Evolutionary conservation across 1,284 basidiomycete species (phyloP), one percentile per base, ranked within the genome.

Genomic region (Tylopilus orsonianus): DNA sequence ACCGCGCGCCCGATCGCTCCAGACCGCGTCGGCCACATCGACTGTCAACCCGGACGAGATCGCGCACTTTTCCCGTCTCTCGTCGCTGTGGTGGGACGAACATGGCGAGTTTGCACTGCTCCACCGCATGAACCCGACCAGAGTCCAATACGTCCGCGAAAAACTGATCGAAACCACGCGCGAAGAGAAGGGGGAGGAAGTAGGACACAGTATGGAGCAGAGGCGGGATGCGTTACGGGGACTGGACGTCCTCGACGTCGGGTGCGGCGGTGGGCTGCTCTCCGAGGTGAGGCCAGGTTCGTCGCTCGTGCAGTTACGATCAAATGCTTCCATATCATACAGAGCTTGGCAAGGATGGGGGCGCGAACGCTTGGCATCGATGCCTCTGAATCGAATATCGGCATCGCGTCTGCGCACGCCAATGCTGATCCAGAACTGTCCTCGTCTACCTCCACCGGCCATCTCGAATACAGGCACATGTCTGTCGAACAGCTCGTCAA

Each of bases 31-130:
- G 30, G 7, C 44, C 7, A 32, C 48, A 18, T 48, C 62, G 4
- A 66, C 73, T n/a, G 78, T 93, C 60, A 95, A 95, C 64, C 63
- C 77, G 1, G 78, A 78, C 45, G 95, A 98, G 68, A 90, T 99
- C 44, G 85, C 88, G 0, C 93, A 95, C 68, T 99, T 99, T 68
- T 94, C 94, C 4, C 79, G 81, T 29, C 82, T 99, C 1, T 93
- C 93, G 0, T 85, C 90, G 20, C 79, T 90, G 62, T 99, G 97
- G 97, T 99, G 97, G 97, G 86, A 97, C 68, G 92, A 97, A 64
- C 77, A 77, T 24, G 95, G 96, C 57, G 95, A 98, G 68, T 97
- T 97, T 62, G 80, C 76, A 2, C 74, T 96, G 32, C 72, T 99
- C 27, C 97, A 99, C 67, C 83, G 84, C 60, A 98, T 99, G 96